Evolutionary conservation across 1,284 basidiomycete species (phyloP).

Genomic region (Clitocybe nebularis): DNA sequence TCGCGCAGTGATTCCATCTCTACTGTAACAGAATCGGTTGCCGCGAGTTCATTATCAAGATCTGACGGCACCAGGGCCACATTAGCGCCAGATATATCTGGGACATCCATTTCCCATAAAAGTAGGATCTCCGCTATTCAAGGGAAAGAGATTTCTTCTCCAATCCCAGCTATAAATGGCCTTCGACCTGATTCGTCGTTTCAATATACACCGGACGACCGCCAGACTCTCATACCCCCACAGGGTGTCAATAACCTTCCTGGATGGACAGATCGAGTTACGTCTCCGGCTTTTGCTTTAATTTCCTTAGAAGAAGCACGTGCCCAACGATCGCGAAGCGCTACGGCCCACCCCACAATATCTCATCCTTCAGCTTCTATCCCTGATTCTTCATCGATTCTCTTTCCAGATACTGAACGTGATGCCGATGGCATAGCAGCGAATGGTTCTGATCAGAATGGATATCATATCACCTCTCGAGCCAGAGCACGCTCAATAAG

Average conservation of each 20-base stretch:
- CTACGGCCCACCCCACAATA: slow-evolving; percentile 34
- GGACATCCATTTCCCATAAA: slow-evolving; percentile 37
- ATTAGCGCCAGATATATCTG: slow-evolving; percentile 44
- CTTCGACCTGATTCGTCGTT: slow-evolving; percentile 21
- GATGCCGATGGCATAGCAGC: slow-evolving; percentile 19
- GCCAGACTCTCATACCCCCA: slow-evolving; percentile 19
- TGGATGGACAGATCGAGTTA: slow-evolving; percentile 45
- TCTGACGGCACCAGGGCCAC: slow-evolving; percentile 38
- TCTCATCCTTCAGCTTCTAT: slow-evolving; percentile 23
- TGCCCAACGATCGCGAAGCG: slow-evolving; percentile 56
- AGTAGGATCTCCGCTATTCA: slow-evolving; percentile 32
- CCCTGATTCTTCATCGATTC: slow-evolving; percentile 21
- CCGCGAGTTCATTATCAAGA: slow-evolving; percentile 24
- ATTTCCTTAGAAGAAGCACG: slow-evolving; percentile 76
- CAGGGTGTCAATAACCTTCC: slow-evolving; percentile 31
- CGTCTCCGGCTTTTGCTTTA: slow-evolving; percentile 52
- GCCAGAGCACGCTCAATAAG: slow-evolving; percentile 58
- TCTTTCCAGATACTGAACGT: slow-evolving; percentile 26
- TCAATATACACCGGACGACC: slow-evolving; percentile 19
- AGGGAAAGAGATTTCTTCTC: slow-evolving; percentile 51
- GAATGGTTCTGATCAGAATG: slow-evolving; percentile 16
- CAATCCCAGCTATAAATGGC: slow-evolving; percentile 34
- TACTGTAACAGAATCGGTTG: slow-evolving; percentile 48
- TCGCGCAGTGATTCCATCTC: slow-evolving; percentile 47
- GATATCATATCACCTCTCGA: slow-evolving; percentile 24